Evolutionary conservation across 2,329 filamentous ascomycete species (phyloP), one percentile per base, ranked within the genome.

Genomic region (Colletotrichum shisoi): DNA sequence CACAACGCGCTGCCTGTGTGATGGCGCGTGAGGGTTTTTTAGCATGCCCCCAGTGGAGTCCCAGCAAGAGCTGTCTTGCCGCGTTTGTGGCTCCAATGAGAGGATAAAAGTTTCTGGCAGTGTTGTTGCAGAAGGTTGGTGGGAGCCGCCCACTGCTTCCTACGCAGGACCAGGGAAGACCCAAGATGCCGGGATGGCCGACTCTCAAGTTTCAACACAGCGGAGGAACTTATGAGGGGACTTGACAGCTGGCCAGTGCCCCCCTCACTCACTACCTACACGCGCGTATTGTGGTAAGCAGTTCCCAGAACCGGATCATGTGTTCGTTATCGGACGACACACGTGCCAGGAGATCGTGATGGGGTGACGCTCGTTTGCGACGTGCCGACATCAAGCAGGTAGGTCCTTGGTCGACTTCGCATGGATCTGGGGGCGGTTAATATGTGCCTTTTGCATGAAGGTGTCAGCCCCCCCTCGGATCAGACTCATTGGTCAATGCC

Each of bases 281-380:
- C 3, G 13, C 49, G 44, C 44, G 21, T 40, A n/a, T 21, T 42
- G 34, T 39, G 1, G n/a, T 37, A 27, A 3, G 24, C 24, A 27
- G 5, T 39, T 27, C 39, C 15, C 40, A 17, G 49, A 15, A 39
- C 62, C 24, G 39, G 40, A 56, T 19, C 19, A 39, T 49, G 21
- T 53, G 54, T 21, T 45, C 40, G 34, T 24, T 21, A 15, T 57
- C 53, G 46, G 62, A 31, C 46, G 37, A 51, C 13, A 21, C 15
- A 48, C 17, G 44, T 51, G 62, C 57, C 48, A 39, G 48, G 31
- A 40, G 31, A 61, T 53, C 31, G 49, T 31, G 31, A 52, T 53
- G 57, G 57, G 62, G 54, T 64, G 48, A 61, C 62, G 42, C 57
- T 64, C 46, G 40, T 54, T 53, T 64, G 56, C 62, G 44, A 54